Evolutionary conservation across 2,329 filamentous ascomycete species (phyloP), one percentile per base, ranked within the genome.

Genomic region (Fusarium kyushuense): DNA sequence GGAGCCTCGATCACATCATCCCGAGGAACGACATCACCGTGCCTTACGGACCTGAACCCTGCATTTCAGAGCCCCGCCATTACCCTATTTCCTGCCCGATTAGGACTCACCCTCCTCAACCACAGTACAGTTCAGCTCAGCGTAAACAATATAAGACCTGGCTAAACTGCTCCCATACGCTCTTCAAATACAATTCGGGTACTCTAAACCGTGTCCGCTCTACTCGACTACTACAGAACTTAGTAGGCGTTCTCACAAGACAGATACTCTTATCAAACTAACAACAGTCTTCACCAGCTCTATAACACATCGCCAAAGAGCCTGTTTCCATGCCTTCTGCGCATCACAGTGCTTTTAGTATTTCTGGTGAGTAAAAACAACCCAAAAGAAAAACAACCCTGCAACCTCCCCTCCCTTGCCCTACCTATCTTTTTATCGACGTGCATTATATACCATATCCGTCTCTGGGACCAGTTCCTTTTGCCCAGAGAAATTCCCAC

Each of bases 241-340:
- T 27, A 27, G 27, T 11, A 38, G 33, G 19, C 19, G 30, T 33
- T 56, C 54, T 58, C 47, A 41, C 29, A 46, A 53, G 48, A 52
- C 41, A 52, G 48, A 48, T 36, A 32, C 47, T n/a, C 30, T 46
- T 46, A 21, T 54, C 46, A 40, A 32, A 30, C 38, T 29, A 33
- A 53, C 30, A 38, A 29, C 21, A 36, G 48, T 30, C 29, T 63
- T n/a, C 38, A 48, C 42, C 36, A 43, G 36, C 27, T 57, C 49
- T 54, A 62, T 36, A 35, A 38, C 36, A 33, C 32, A 36, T 45
- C 53, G 49, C 57, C 19, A 66, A 62, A 70, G 54, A 65, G 59
- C 60, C 65, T 63, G 58, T 65, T 73, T 73, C 71, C 71, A 73
- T 73, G 71, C 60, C 64, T 65, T 64, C 67, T 54, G 64, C 57